phyloP scores from a whole-genome alignment of 2,329 filamentous ascomycete genomes.

The Fusarium sterilihyphosum region DNA sequence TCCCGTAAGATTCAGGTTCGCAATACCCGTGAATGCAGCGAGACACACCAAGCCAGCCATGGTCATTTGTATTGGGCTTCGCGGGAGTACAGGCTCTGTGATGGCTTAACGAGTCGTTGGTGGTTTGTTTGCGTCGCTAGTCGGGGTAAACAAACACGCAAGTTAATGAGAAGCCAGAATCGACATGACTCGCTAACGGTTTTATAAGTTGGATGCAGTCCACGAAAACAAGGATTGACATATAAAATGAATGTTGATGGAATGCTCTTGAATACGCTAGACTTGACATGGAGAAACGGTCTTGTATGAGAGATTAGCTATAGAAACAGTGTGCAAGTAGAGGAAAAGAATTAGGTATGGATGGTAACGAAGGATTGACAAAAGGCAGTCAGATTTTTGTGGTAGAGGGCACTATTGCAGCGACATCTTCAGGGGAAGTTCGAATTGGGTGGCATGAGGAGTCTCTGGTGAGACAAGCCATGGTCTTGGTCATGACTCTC shows the following conservation, averaged over 20 bases:
- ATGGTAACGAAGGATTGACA: neutral
- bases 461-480: constrained; percentile 1
- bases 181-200: neutral
- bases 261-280: neutral
- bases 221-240: neutral
- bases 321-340: neutral
- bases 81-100: neutral
- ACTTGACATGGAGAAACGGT: neutral
- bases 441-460: neutral
- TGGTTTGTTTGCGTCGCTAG: neutral
- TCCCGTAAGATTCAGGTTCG: neutral
- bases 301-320: neutral
- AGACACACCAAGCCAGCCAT: neutral
- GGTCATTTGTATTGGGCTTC: neutral
- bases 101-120: neutral
- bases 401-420: neutral
- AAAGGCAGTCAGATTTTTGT: neutral
- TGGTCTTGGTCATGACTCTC: neutral
- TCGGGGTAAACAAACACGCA: neutral
- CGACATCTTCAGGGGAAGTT: neutral
- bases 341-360: neutral
- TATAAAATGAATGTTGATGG: neutral
- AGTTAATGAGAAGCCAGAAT: neutral
- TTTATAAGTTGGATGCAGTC: neutral
- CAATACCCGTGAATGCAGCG: neutral